Conservation (phyloP, 2,329 filamentous ascomycete genomes). For the Fusarium sp. region DNA sequence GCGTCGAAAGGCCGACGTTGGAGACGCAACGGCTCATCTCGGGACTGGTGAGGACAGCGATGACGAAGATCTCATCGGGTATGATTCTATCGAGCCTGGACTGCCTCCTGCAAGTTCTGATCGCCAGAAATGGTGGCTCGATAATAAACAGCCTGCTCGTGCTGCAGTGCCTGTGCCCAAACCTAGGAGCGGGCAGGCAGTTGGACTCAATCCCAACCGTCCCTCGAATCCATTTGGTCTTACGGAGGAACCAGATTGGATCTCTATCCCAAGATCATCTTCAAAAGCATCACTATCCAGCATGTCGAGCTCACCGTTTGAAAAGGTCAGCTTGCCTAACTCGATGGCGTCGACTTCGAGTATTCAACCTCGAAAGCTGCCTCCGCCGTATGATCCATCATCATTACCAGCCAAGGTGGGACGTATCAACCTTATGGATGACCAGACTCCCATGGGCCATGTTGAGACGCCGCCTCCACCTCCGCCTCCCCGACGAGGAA, state of each 20-base stretch:
- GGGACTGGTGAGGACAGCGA: conserved; percentile 67
- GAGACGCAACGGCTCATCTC: conserved; percentile 68
- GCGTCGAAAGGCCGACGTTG: conserved; percentile 73
- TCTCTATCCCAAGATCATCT: conserved; percentile 68
- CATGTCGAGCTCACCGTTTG: conserved; percentile 69
- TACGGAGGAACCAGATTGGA: conserved; percentile 85
- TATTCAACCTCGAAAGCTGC: conserved; percentile 61
- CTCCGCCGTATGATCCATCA: conserved; percentile 62
- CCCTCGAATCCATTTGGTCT: conserved; percentile 84
- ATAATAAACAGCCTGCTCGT: conserved; percentile 78
- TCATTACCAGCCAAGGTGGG: conserved; percentile 60
- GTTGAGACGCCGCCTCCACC: conserved; percentile 58
- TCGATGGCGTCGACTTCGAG: conserved; percentile 58
- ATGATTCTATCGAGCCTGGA: conserved; percentile 85
- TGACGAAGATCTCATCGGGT: conserved; percentile 84
- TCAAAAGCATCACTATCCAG: conserved; percentile 66
- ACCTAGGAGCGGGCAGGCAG: conserved; percentile 60
- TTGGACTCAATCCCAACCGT: conserved; percentile 77
- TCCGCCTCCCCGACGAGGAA: conserved; percentile 58
- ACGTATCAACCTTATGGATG: conserved; percentile 57
- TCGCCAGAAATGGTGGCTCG: conserved; percentile 76
- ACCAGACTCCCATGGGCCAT: conserved; percentile 44
- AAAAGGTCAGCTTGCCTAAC: conserved; percentile 65
- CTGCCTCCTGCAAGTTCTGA: conserved; percentile 75
- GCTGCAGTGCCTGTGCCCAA: conserved; percentile 75